A percentile compares a stretch with the other conserved stretches of the same genome.
Conservation (phyloP, 805 yeast genomes). For the Metschnikowia continentalis region DNA sequence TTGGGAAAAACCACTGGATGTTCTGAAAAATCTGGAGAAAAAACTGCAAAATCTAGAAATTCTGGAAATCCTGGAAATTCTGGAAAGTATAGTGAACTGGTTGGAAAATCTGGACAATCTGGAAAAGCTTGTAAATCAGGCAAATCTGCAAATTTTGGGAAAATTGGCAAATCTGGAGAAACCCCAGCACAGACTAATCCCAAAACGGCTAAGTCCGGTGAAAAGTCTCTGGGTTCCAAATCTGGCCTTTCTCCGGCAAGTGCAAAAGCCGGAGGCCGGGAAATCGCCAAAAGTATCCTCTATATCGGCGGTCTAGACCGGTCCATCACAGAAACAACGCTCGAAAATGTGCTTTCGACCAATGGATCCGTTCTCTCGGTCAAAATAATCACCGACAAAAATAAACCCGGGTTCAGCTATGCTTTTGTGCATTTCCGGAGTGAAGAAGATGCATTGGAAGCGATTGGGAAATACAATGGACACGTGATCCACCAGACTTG, state of each 20-base stretch:
- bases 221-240: too few species aligned
- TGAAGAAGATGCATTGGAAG: slow-evolving; percentile 56
- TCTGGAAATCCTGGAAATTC: too few species aligned
- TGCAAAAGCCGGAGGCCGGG: slow-evolving; percentile 68
- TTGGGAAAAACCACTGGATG: too few species aligned
- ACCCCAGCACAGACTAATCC: too few species aligned
- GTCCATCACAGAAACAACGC: slow-evolving; percentile 56
- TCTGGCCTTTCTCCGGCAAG: neutral
- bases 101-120: too few species aligned
- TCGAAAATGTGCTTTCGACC: slow-evolving; percentile 58
- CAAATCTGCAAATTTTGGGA: too few species aligned
- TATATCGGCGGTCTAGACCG: slow-evolving; percentile 75
- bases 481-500: slow-evolving; percentile 49
- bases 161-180: too few species aligned
- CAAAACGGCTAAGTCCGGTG: too few species aligned
- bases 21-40: too few species aligned
- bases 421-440: slow-evolving; percentile 76
- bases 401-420: slow-evolving; percentile 67
- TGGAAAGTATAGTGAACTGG: too few species aligned
- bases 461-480: slow-evolving; percentile 59
- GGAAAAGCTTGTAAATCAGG: too few species aligned
- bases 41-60: too few species aligned
- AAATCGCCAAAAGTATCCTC: slow-evolving; percentile 63
- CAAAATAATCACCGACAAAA: slow-evolving; percentile 73
- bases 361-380: slow-evolving; percentile 61